phyloP scores from a whole-genome alignment of 768 basidiomycete species.

The Termitomyces eurrhizus region DNA sequence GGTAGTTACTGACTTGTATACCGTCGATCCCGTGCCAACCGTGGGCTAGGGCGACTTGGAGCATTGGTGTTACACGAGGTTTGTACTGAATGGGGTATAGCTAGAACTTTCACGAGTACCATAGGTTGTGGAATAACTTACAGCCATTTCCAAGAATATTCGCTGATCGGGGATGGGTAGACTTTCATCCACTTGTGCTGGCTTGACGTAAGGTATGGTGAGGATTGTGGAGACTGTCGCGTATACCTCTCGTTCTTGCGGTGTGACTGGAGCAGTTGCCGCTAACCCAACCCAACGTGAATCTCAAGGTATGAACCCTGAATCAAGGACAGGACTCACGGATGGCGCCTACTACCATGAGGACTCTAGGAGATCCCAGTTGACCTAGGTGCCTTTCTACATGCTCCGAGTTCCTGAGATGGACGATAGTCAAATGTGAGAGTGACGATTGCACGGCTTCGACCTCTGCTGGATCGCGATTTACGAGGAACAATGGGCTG shows the following conservation, averaged over 20 bases:
- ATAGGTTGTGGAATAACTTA: background rate
- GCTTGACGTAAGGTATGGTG: slow-evolving; percentile 25
- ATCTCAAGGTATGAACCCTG: too few relatives aligned
- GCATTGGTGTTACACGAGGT: slow-evolving; percentile 28
- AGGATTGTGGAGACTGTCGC: slow-evolving; percentile 27
- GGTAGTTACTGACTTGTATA: slow-evolving; percentile 16
- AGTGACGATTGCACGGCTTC: slow-evolving; percentile 22
- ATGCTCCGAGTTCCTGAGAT: slow-evolving; percentile 26
- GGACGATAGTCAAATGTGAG: slow-evolving; percentile 25
- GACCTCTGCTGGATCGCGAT: slow-evolving; percentile 30
- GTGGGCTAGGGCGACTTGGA: slow-evolving; percentile 28
- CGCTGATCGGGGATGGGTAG: slow-evolving; percentile 26
- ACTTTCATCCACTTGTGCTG: slow-evolving; percentile 7
- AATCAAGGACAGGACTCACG: slow-evolving; percentile 18
- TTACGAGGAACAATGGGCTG: slow-evolving; percentile 40
- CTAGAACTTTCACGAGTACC: background rate
- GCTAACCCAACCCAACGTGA: slow-evolving; percentile 3
- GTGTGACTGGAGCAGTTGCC: slow-evolving; percentile 25
- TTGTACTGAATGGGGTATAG: slow-evolving; percentile 21
- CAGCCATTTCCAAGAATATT: slow-evolving; percentile 33
- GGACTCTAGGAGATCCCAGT: slow-evolving; percentile 18
- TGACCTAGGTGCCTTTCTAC: slow-evolving; percentile 26
- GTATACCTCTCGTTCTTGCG: slow-evolving; percentile 29
- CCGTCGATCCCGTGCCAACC: slow-evolving; percentile 32
- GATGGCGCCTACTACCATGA: slow-evolving; percentile 34